Evolutionary conservation across 805 yeast species (phyloP), one percentile per base, ranked within the genome.

Genomic region (Candida sakaeoensis): DNA sequence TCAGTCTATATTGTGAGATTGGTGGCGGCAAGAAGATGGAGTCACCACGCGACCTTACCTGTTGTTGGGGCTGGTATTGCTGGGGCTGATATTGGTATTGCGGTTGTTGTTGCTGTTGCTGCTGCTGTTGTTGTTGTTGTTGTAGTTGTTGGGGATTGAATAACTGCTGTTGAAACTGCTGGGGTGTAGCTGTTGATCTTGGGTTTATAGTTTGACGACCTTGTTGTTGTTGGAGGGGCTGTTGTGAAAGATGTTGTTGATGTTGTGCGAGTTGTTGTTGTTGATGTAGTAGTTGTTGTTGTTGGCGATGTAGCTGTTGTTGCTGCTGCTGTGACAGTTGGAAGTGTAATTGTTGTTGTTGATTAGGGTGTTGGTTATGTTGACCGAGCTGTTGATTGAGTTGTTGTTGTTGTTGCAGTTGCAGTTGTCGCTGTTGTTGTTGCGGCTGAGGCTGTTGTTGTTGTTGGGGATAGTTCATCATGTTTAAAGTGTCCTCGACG

Each of bases 1-100:
- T 41, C 40, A 33, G 40, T 23, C 50, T 39, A 24, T 32, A 24
- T 33, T 43, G 47, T 4, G 60, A 54, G 12, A 57, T 47, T 3
- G 69, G 68, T 12, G 70, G 72, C 2, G 71, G 73, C 5, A 67
- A 51, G 29, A 50, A 61, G 7, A 67, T 58, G 19, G 64, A 57
- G 42, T 67, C 72, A 8, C 68, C 69, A 22, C 72, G 49, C 17
- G 67, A 59, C 35, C 70, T 49, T 23, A 32, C 26, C 12, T 44
- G 51, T 8, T 33, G 33, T 17, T 35, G 38, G 2, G 38, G 30
- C 8, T 21, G 29, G 8, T 36, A 36, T 29, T 39, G 46, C 18
- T 29, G 42, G 3, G n/a, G n/a, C n/a, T n/a, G n/a, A n/a, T n/a
- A n/a, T n/a, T n/a, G n/a, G n/a, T n/a, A n/a, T n/a, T n/a, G n/a